Percentiles rank a stretch among this genome's conserved stretches.
Evolutionary conservation across 306 rosid genomes (phyloP).

Genomic region (Trifolium dubium): DNA sequence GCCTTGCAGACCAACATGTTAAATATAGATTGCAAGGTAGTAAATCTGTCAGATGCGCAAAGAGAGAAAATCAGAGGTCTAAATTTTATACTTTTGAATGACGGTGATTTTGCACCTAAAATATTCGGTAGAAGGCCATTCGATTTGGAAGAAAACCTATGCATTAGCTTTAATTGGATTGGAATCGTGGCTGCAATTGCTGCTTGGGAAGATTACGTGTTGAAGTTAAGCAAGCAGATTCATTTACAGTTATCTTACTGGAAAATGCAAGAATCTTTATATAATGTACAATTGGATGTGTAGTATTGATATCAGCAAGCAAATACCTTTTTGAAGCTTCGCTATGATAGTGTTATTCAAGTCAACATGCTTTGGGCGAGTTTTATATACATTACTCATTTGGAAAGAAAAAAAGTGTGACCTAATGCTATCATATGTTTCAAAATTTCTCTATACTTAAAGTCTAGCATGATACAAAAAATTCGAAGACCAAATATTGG

Average conservation of each 20-base stretch:
- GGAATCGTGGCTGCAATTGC: slow-evolving; percentile 50
- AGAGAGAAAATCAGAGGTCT: slow-evolving; percentile 46
- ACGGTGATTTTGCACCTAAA: slow-evolving; percentile 47
- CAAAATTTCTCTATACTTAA: too few species aligned
- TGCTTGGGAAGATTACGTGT: slow-evolving; percentile 62
- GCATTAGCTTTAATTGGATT: slow-evolving; percentile 53
- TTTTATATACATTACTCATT: background rate
- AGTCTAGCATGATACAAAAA: too few species aligned
- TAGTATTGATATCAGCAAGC: slow-evolving; percentile 5
- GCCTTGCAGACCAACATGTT: slow-evolving; percentile 39
- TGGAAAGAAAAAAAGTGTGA: too few species aligned
- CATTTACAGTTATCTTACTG: slow-evolving; percentile 59
- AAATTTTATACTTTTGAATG: slow-evolving; percentile 56
- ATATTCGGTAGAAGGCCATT: slow-evolving; percentile 45
- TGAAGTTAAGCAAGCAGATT: slow-evolving; percentile 51
- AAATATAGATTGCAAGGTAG: slow-evolving; percentile 45
- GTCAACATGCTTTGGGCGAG: slow-evolving; percentile 16
- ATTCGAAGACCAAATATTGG: too few species aligned
- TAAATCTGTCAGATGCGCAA: slow-evolving; percentile 48
- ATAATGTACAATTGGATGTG: slow-evolving; percentile 47
- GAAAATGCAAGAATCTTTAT: slow-evolving; percentile 68
- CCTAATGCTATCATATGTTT: too few species aligned
- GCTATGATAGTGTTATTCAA: background rate
- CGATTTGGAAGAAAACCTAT: slow-evolving; percentile 21
- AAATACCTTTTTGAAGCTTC: slow-evolving; percentile 9